phyloP scores from a whole-genome alignment of 2,329 filamentous ascomycete genomes.

The Trichoderma hamatum region DNA sequence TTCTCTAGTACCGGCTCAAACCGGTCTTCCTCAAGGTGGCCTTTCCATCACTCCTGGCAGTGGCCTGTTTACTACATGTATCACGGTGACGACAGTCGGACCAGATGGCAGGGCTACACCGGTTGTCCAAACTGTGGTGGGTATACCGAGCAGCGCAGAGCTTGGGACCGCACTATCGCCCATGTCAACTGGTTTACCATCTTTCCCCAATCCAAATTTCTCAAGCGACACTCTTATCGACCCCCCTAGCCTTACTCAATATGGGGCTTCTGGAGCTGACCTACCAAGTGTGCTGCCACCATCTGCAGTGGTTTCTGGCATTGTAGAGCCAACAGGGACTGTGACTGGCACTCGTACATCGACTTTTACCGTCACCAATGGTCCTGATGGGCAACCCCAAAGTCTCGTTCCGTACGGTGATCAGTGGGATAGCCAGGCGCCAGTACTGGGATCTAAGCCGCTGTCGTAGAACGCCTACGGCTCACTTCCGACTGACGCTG shows the following conservation, averaged over 20 bases:
- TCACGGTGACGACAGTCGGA: slow-evolving; percentile 39
- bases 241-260: slow-evolving; percentile 36
- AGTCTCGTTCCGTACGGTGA: slow-evolving; percentile 30
- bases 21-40: slow-evolving; percentile 32
- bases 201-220: slow-evolving; percentile 29
- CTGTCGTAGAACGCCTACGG: slow-evolving; percentile 33
- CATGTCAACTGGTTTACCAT: slow-evolving; percentile 30
- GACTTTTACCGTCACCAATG: slow-evolving; percentile 34
- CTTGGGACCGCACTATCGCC: slow-evolving; percentile 29
- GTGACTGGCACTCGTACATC: slow-evolving; percentile 33
- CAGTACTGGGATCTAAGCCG: slow-evolving; percentile 29
- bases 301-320: slow-evolving; percentile 31
- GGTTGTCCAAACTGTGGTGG: slow-evolving; percentile 40
- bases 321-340: slow-evolving; percentile 30
- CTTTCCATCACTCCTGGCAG: slow-evolving; percentile 27
- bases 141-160: slow-evolving; percentile 33
- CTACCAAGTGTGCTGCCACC: slow-evolving; percentile 26
- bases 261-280: slow-evolving; percentile 29
- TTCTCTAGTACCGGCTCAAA: slow-evolving; percentile 30
- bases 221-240: slow-evolving; percentile 25
- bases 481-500: slow-evolving; percentile 29
- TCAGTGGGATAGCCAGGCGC: slow-evolving; percentile 27
- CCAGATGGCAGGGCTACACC: slow-evolving; percentile 39
- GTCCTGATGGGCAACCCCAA: slow-evolving; percentile 23
- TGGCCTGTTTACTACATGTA: slow-evolving; percentile 34